A percentile compares a stretch with the other conserved stretches of the same genome.
Conservation (phyloP, 148 eudicot genomes). For the Amaranthus palmeri region DNA sequence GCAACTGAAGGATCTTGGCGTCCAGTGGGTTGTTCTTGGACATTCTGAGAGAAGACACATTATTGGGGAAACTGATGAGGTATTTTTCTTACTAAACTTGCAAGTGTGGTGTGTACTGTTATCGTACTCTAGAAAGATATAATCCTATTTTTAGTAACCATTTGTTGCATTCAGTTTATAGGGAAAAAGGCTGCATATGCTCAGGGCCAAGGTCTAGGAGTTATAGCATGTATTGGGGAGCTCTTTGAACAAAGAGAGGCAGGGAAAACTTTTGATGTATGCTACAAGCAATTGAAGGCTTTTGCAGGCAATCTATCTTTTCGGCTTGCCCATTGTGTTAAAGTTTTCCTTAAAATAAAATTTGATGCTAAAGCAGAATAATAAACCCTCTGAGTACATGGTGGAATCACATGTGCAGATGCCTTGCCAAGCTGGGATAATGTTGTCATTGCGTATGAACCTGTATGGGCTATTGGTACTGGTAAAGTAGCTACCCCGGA, state of each 20-base stretch:
- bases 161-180: conserved; percentile 58
- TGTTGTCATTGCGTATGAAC: conserved; percentile 91
- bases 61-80: conserved; percentile 81
- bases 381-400: background rate
- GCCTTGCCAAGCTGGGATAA: conserved; percentile 89
- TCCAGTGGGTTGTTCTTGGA: conserved; percentile 96
- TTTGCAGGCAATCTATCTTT: conserved; percentile 55
- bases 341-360: background rate
- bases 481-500: conserved; percentile 93
- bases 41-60: conserved; percentile 93
- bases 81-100: conserved; percentile 16
- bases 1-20: conserved; percentile 80
- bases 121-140: background rate
- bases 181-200: conserved; percentile 97
- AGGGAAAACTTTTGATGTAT: conserved; percentile 90
- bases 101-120: background rate
- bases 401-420: conserved; percentile 44
- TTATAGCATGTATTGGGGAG: conserved; percentile 95
- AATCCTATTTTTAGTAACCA: conserved; percentile 12
- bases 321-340: background rate
- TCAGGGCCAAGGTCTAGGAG: conserved; percentile 74
- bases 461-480: conserved; percentile 99
- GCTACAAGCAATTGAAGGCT: conserved; percentile 78
- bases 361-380: conserved; percentile 2
- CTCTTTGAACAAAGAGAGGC: conserved; percentile 77